Percentiles rank a stretch among this genome's conserved stretches.
Conservation (phyloP, 208 protist species). For the Herpetomonas muscarum region DNA sequence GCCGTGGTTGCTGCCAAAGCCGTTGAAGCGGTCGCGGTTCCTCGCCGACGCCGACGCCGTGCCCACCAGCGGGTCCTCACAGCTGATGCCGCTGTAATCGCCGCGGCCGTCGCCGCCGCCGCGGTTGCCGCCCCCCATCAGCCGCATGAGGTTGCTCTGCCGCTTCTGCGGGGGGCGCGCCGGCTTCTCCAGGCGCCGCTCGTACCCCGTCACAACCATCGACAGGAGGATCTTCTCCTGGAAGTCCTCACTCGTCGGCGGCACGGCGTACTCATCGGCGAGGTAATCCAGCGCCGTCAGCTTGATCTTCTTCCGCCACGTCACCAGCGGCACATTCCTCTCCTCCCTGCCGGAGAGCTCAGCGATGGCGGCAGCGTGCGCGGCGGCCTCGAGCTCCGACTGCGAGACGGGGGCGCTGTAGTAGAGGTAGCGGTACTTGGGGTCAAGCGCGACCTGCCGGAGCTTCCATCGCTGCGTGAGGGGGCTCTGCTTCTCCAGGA, state of each 20-base stretch:
- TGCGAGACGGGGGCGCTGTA: constrained; percentile 30
- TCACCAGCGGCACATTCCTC: constrained; percentile 31
- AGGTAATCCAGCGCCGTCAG: constrained; percentile 27
- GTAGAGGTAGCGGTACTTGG: constrained; percentile 45
- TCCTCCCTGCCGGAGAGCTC: constrained; percentile 37
- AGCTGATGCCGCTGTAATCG: not conserved
- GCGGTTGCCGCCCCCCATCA: constrained; percentile 3
- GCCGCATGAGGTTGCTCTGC: constrained; percentile 1
- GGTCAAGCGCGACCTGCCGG: constrained; percentile 45
- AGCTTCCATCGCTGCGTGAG: constrained; percentile 37
- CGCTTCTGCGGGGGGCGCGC: not conserved
- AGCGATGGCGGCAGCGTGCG: constrained; percentile 6
- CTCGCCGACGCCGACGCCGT: not conserved
- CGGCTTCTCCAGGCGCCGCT: constrained; percentile 14
- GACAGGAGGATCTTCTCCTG: constrained; percentile 31
- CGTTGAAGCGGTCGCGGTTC: not conserved
- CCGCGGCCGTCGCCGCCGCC: constrained; percentile 6
- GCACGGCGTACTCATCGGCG: constrained; percentile 37
- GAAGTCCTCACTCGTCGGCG: constrained; percentile 26
- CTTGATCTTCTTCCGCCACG: constrained; percentile 43
- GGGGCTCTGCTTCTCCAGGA: constrained; percentile 34
- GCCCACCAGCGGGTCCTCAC: not conserved
- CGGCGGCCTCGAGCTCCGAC: constrained; percentile 15
- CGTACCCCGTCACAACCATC: constrained; percentile 26
- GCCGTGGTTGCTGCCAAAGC: not conserved